phyloP scores from a whole-genome alignment of 176 grass and related monocot genomes.

The Cymbopogon citratus region DNA sequence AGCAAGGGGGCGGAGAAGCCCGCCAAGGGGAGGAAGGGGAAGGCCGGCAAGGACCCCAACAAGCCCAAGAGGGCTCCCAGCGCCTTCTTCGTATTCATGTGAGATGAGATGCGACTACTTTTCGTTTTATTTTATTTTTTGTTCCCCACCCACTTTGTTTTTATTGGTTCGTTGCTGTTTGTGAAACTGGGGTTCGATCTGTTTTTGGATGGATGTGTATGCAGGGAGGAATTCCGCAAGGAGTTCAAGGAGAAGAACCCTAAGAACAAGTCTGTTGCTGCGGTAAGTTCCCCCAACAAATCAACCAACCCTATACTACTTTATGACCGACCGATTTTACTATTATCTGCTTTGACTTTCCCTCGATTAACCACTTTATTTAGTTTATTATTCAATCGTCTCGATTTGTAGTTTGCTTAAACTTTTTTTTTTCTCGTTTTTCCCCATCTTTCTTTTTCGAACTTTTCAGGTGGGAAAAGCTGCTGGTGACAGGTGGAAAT shows the following conservation, averaged over 20 bases:
- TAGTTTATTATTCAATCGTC: not conserved
- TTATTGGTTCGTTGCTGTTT: not conserved
- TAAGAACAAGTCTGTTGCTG: constrained; percentile 81
- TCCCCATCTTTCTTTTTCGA: not conserved
- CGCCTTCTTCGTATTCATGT: constrained; percentile 97
- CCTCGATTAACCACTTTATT: not conserved
- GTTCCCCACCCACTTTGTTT: not conserved
- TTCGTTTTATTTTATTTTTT: no score
- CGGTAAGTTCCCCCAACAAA: constrained; percentile 28
- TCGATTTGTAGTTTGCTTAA: not conserved
- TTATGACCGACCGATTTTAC: fast-evolving
- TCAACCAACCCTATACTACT: not conserved
- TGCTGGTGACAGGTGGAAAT: constrained; percentile 93
- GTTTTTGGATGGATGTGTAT: not conserved
- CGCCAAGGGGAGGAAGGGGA: constrained; percentile 44
- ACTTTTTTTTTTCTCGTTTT: not conserved
- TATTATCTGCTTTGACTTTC: no score
- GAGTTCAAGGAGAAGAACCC: constrained; percentile 94
- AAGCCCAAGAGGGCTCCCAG: constrained; percentile 86
- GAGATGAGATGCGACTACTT: not conserved
- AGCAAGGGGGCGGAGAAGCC: constrained; percentile 57
- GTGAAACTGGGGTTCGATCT: not conserved
- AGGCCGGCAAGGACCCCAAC: constrained; percentile 81
- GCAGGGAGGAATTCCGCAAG: constrained; percentile 90
- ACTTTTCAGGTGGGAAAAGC: constrained; percentile 76